phyloP scores from a whole-genome alignment of 2,329 filamentous ascomycete species.

The Cladosporium velox region DNA sequence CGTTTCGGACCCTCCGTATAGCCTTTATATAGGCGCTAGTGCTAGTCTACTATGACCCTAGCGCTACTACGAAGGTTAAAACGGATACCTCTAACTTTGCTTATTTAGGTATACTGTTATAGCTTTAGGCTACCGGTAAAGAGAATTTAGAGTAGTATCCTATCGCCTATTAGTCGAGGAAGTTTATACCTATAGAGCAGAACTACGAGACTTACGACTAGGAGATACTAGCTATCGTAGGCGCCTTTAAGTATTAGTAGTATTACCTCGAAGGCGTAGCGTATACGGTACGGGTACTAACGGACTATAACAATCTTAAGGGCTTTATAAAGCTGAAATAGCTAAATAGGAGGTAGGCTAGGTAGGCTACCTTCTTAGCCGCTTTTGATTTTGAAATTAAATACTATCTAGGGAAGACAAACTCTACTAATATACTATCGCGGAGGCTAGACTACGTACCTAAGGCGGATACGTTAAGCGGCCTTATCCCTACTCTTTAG shows the following conservation, averaged over 20 bases:
- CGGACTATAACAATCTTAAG: not conserved
- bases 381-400: not conserved
- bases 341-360: not conserved
- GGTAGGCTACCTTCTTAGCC: not conserved
- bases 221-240: slow-evolving; percentile 19
- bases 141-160: too few species aligned
- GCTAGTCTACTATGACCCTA: too few species aligned
- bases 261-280: not conserved
- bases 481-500: not conserved
- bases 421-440: not conserved
- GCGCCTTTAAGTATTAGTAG: not conserved
- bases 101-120: too few species aligned
- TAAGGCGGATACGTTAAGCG: too few species aligned
- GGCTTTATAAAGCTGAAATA: not conserved
- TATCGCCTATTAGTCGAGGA: too few species aligned
- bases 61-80: too few species aligned
- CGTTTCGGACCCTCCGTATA: too few species aligned
- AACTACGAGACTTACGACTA: slow-evolving; percentile 26
- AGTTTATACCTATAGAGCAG: slow-evolving; percentile 22
- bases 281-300: not conserved
- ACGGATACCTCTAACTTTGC: too few species aligned
- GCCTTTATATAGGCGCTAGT: too few species aligned
- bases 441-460: not conserved
- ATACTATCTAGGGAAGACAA: not conserved
- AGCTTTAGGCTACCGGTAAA: too few species aligned